Base-by-base conservation (phyloP, 2,329 filamentous ascomycete species). In the Monilinia fructigena region DNA sequence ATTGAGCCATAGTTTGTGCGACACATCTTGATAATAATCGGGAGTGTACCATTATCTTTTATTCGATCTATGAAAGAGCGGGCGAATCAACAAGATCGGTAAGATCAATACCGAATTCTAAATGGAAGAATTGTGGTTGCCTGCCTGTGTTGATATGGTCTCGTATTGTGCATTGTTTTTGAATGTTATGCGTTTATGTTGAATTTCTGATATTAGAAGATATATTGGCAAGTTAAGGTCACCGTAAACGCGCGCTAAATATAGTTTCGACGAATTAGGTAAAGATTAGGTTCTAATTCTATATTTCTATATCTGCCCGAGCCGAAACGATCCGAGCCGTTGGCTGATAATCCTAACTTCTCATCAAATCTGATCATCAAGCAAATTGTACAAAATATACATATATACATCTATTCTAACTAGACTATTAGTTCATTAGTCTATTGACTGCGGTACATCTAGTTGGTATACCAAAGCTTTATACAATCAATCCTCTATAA, bases 41-140 rank as follows among this genome's bases (percentile, higher is more conserved):
- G 54, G 63, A 53, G 40, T 59, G 63, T 38, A 60, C 40, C 63
- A 65, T 65, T 47, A 42, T 61, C 50, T 61, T 53, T 48, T 38
- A 56, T 59, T 48, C 63, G 53, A 59, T 65, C 45, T 58, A 10
- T 10, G 11, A 26, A 23, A 31, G 26, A n/a, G 35, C 47, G 45
- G 42, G 11, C 28, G 35, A 47, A 18, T 45, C 26, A 20, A 31
- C 11, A 47, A 35, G 48, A 54, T 54, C 50, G 61, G 47, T 45
- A 50, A 20, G 23, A 61, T 61, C 18, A 50, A 50, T 61, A 20
- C 26, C 28, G 35, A 26, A 6, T 50, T 40, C 14, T 31, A 20
- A 50, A 14, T 23, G n/a, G 14, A 26, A 20, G 12, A 26, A 38
- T 61, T 38, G 58, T 40, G 58, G 58, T 50, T 61, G 58, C 14